Percentiles rank a stretch among this genome's conserved stretches.
Evolutionary conservation across 345 rosid genomes (phyloP).

Genomic region (Punica granatum): DNA sequence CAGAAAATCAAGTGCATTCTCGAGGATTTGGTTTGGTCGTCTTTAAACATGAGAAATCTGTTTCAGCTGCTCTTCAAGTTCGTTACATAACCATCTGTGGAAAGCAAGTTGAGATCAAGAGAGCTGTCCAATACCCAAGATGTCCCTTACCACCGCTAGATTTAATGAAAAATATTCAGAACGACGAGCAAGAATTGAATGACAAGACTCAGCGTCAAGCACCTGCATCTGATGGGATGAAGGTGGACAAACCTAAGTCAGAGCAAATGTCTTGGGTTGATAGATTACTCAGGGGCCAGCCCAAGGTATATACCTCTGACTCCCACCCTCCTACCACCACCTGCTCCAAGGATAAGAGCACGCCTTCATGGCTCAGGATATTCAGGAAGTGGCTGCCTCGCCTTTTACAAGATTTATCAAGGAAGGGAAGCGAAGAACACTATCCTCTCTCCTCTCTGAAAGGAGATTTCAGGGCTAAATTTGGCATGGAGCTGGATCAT

Average conservation of each 20-base stretch:
- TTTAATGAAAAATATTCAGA: constrained; percentile 4
- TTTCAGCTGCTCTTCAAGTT: constrained; percentile 39
- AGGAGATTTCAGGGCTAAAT: constrained; percentile 58
- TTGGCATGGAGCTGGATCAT: constrained; percentile 62
- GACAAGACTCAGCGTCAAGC: constrained; percentile 8
- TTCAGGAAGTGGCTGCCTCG: constrained; percentile 66
- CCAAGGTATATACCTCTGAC: constrained; percentile 16
- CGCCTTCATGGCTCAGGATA: constrained; percentile 53
- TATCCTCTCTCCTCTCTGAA: constrained; percentile 84
- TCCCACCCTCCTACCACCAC: constrained; percentile 3
- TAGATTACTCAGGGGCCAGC: constrained; percentile 30
- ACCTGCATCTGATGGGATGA: constrained; percentile 6
- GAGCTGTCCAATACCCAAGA: constrained; percentile 24
- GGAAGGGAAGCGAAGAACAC: constrained; percentile 19
- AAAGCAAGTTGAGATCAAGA: constrained; percentile 52
- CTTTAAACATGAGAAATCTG: constrained; percentile 42
- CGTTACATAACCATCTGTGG: constrained; percentile 35
- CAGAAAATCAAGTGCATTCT: constrained; percentile 24
- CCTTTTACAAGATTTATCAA: constrained; percentile 32
- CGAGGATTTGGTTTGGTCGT: constrained; percentile 58
- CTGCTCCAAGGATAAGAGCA: constrained; percentile 7
- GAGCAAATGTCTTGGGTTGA: constrained; percentile 39
- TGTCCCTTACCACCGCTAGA: constrained; percentile 13
- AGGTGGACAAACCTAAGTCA: constrained; percentile 19
- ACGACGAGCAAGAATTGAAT: constrained; percentile 11